Conservation (phyloP, 768 basidiomycete species). For the Symmetrospora coprosmae region DNA sequence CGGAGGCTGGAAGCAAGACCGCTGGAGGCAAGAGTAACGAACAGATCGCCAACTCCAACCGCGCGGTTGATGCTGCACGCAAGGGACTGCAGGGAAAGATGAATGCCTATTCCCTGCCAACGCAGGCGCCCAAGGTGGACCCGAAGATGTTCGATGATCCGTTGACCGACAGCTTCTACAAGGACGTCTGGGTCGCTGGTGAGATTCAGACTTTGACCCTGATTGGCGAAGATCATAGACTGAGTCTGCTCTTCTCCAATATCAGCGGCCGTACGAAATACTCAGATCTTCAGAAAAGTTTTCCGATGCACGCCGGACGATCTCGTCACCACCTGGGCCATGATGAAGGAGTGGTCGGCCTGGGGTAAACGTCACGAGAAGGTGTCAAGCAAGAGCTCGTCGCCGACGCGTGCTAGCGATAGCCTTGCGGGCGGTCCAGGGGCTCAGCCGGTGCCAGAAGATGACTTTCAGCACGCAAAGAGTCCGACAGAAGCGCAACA, state of each 20-base stretch:
- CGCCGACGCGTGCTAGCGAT: conserved; percentile 31
- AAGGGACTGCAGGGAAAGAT: conserved; percentile 13
- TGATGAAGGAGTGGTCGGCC: conserved; percentile 69
- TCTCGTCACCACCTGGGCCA: conserved; percentile 82
- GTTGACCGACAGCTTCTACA: conserved; percentile 73
- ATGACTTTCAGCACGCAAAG: conserved; percentile 35
- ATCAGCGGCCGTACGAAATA: conserved; percentile 64
- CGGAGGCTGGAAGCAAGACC: neutral
- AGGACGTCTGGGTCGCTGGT: conserved; percentile 53
- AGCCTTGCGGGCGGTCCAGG: conserved; percentile 6
- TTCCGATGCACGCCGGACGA: conserved; percentile 92
- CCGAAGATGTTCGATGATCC: conserved; percentile 77
- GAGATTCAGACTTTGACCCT: neutral
- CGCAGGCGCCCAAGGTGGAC: conserved; percentile 56
- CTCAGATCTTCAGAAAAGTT: conserved; percentile 86
- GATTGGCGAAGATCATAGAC: neutral
- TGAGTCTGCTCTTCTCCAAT: neutral
- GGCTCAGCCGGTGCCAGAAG: conserved; percentile 7
- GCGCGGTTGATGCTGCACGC: neutral
- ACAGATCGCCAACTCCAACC: conserved; percentile 13
- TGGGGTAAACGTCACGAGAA: conserved; percentile 51
- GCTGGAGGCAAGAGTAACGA: conserved; percentile 2
- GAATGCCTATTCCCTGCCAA: conserved; percentile 41
- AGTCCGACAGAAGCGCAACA: conserved; percentile 20
- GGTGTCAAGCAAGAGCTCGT: conserved; percentile 13